Evolutionary conservation across 164 flowering plant species (phyloP).

Genomic region (Dillenia turbinata): DNA sequence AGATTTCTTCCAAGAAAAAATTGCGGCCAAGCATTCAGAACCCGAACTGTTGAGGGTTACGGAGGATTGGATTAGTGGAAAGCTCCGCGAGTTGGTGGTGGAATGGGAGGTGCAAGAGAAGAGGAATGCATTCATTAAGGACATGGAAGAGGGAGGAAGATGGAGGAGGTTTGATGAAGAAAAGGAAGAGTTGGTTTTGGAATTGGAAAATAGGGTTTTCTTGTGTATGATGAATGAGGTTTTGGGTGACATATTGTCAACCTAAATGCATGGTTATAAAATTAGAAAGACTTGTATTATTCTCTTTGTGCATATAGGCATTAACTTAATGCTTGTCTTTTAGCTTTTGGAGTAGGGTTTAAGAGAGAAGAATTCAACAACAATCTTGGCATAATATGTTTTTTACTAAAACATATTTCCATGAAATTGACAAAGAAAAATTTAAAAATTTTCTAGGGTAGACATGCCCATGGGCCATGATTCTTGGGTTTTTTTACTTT

Average conservation of each 20-base stretch:
- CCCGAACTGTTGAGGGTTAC: slow-evolving; percentile 28
- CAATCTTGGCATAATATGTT: too few species aligned
- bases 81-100: slow-evolving; percentile 6
- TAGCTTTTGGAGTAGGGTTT: too few species aligned
- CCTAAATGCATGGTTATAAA: neutral
- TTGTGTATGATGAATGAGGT: slow-evolving; percentile 44
- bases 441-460: too few species aligned
- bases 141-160: slow-evolving; percentile 42
- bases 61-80: slow-evolving; percentile 45
- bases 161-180: slow-evolving; percentile 43
- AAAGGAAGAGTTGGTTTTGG: slow-evolving; percentile 31
- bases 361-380: too few species aligned
- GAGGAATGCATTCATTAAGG: slow-evolving; percentile 32
- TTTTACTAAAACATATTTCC: too few species aligned
- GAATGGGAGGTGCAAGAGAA: slow-evolving; percentile 39
- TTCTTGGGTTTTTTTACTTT: too few species aligned
- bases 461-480: too few species aligned
- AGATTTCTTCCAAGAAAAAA: slow-evolving; percentile 46
- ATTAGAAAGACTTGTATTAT: too few species aligned
- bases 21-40: slow-evolving; percentile 5
- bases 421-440: too few species aligned
- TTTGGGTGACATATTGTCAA: slow-evolving; percentile 28
- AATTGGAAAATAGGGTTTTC: slow-evolving; percentile 36
- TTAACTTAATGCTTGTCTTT: too few species aligned
- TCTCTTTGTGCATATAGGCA: too few species aligned